Percentiles rank a stretch among this genome's conserved stretches.
Evolutionary conservation across 306 rosid genomes (phyloP).

Genomic region (Dicorynia guianensis): DNA sequence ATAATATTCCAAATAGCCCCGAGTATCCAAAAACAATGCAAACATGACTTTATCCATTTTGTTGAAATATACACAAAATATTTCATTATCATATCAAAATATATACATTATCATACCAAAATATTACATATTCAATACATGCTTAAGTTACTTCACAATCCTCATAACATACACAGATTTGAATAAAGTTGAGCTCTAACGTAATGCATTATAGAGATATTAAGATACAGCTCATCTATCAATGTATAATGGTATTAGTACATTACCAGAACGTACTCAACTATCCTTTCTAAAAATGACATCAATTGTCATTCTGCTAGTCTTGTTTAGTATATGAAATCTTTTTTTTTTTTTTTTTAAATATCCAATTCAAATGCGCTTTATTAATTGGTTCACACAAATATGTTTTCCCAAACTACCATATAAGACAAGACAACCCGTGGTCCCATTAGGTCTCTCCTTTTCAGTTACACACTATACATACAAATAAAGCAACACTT

Average conservation of each 20-base stretch:
- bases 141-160: background rate
- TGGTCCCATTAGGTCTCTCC: background rate
- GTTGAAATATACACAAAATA: no score
- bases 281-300: background rate
- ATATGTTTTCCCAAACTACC: no score
- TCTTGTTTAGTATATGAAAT: no score
- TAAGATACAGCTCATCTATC: no score
- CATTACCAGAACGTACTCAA: background rate
- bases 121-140: background rate
- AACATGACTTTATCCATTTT: no score
- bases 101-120: no score
- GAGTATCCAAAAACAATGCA: no score
- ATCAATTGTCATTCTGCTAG: background rate
- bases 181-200: background rate
- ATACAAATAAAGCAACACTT: no score
- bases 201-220: background rate
- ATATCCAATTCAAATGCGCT: background rate
- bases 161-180: background rate
- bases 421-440: background rate
- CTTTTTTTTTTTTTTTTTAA: no score
- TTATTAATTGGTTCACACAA: no score
- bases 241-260: no score
- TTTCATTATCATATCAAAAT: no score
- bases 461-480: background rate
- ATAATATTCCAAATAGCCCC: conserved; percentile 19